These are phyloP conservation scores for Xanthoconium stramineum DNA, from an alignment of 768 basidiomycete species.

Conservation along the genomic window DNA sequence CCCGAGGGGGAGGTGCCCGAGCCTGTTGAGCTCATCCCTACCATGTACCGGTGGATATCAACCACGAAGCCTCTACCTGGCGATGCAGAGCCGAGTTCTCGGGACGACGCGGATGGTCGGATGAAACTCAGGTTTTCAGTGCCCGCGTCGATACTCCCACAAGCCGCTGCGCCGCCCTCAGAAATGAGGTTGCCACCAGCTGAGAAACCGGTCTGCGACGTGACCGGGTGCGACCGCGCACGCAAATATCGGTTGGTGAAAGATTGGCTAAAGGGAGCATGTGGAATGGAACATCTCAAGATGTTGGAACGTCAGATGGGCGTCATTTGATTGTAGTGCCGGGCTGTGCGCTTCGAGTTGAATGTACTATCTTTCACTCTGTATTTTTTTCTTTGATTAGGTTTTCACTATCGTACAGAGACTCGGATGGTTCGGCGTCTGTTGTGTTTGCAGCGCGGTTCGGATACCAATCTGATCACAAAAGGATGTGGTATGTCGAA, in stretches of 20 bases:
- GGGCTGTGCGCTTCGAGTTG: neutral
- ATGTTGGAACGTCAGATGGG: constrained; percentile 39
- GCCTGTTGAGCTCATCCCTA: constrained; percentile 42
- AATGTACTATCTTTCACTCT: neutral
- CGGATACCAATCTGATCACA: too few relatives aligned
- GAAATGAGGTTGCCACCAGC: constrained; percentile 4
- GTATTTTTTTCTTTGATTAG: neutral
- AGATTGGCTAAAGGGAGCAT: constrained; percentile 57
- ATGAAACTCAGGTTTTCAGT: constrained; percentile 57
- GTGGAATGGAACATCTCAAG: constrained; percentile 65
- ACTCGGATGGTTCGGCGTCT: too few relatives aligned
- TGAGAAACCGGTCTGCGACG: constrained; percentile 42
- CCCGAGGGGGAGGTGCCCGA: constrained; percentile 41
- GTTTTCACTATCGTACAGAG: too few relatives aligned
- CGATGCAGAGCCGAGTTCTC: constrained; percentile 1
- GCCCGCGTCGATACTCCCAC: constrained; percentile 35
- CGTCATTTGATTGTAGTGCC: neutral
- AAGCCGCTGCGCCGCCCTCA: constrained; percentile 8
- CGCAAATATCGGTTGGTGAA: constrained; percentile 66
- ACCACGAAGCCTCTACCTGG: constrained; percentile 36
- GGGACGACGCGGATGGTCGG: constrained; percentile 1
- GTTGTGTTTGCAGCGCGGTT: too few relatives aligned
- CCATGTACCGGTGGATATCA: constrained; percentile 74
- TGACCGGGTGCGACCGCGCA: constrained; percentile 50
- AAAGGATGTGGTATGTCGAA: too few relatives aligned